Base-by-base conservation (phyloP, 2,329 filamentous ascomycete genomes). In the Trichophaea hybrida region DNA sequence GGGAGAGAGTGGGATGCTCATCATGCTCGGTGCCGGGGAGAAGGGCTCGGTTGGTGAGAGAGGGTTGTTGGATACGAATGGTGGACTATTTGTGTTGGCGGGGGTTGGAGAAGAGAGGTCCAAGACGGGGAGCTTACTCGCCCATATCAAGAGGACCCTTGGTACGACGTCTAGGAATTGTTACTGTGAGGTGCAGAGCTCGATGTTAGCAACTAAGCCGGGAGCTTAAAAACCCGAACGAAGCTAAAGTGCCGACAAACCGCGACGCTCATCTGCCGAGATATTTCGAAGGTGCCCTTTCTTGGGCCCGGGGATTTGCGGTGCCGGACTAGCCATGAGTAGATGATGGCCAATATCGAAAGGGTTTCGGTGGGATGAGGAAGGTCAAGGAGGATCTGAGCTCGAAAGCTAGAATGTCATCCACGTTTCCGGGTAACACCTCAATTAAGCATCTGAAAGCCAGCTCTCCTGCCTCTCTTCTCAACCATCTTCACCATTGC, bases 121-220 rank as follows among this genome's bases (percentile, higher is more conserved):
- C 15, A 31, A 48, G 43, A 43, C 46, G 55, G 62, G 54, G 44
- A 24, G 72, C 82, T 73, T 77, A 91, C 85, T 91, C 85, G 64
- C 84, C 81, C 63, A 76, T 74, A 68, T 93, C 88, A 17, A 94
- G 75, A 3, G 88, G 88, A 0, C 87, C 88, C 71, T 83, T 86
- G 4, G 88, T 93, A 49, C 84, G 79, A 46, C 84, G 81, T 55
- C 84, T 77, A 6, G 84, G 79, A n/a, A 61, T 44, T 33, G 61
- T 50, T 44, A 66, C 64, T 65, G 53, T 24, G 10, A 2, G 44
- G 24, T 43, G 24, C 38, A 59, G 10, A 34, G 55, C 33, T 38
- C 34, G n/a, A 24, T 13, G 58, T 64, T 52, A 62, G 60, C 33
- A 3, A 24, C 3, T 50, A 50, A 13, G 12, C 31, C n/a, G 48